phyloP scores from a whole-genome alignment of 78 protist genomes.

The Emiliania huxleyi region DNA sequence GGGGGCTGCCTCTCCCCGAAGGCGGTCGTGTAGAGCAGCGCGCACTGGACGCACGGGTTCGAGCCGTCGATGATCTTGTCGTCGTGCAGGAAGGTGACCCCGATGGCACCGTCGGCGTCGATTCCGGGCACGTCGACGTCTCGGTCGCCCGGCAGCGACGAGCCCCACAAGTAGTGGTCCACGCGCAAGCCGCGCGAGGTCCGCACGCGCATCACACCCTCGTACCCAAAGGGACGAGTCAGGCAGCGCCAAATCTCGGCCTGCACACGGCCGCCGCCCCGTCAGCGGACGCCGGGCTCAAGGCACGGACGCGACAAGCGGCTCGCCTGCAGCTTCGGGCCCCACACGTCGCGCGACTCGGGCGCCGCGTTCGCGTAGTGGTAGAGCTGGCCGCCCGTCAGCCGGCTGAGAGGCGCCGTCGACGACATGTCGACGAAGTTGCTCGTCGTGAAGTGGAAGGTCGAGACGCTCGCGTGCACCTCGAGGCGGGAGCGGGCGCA shows the following conservation, averaged over 20 bases:
- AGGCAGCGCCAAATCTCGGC: background rate
- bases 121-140: slow-evolving; percentile 18
- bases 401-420: background rate
- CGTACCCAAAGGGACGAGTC: slow-evolving; percentile 26
- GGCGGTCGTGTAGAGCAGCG: slow-evolving; percentile 31
- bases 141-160: background rate
- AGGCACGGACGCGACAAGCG: no score
- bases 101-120: background rate
- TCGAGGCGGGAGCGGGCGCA: background rate
- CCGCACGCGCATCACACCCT: slow-evolving; percentile 43
- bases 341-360: background rate
- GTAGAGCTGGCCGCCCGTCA: slow-evolving; percentile 47
- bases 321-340: background rate
- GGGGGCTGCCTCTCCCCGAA: slow-evolving; percentile 36
- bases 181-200: slow-evolving; percentile 29
- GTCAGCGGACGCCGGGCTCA: no score
- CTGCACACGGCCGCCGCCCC: no score
- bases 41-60: background rate
- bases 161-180: slow-evolving; percentile 1
- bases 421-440: background rate
- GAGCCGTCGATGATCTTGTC: background rate
- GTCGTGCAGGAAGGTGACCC: background rate
- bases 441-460: background rate
- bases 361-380: slow-evolving; percentile 20
- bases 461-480: background rate